Evolutionary conservation across 306 rosid genomes (phyloP).

Genomic region (Castanea mollissima): DNA sequence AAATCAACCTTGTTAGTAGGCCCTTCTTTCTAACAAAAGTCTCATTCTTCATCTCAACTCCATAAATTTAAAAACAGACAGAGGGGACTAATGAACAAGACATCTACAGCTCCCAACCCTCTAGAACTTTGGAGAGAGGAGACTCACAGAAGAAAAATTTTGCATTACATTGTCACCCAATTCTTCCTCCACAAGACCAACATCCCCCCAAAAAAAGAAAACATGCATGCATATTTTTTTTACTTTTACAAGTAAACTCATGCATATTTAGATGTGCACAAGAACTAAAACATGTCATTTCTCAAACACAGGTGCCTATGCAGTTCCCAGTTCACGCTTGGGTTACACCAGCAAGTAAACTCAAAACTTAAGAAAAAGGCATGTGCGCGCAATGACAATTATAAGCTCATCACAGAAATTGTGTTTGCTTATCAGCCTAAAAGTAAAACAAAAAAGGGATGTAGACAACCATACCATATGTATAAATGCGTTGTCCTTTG

Average conservation of each 20-base stretch:
- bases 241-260: background rate
- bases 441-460: background rate
- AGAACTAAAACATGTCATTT: background rate
- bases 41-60: no score
- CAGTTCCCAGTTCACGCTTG: background rate
- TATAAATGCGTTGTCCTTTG: background rate
- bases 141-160: no score
- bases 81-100: no score
- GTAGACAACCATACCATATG: background rate
- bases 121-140: no score
- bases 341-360: background rate
- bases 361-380: background rate
- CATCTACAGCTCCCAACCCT: no score
- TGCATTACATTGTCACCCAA: background rate
- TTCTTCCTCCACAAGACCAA: background rate
- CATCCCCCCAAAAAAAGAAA: background rate
- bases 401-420: background rate
- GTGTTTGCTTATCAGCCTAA: background rate
- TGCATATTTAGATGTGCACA: background rate
- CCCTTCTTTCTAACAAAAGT: no score
- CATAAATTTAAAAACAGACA: no score
- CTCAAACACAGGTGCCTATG: background rate
- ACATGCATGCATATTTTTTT: no score
- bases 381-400: background rate
- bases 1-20: no score